Evolutionary conservation across 2,329 filamentous ascomycete species (phyloP).

Genomic region (Rhexocercosporidium sp.): DNA sequence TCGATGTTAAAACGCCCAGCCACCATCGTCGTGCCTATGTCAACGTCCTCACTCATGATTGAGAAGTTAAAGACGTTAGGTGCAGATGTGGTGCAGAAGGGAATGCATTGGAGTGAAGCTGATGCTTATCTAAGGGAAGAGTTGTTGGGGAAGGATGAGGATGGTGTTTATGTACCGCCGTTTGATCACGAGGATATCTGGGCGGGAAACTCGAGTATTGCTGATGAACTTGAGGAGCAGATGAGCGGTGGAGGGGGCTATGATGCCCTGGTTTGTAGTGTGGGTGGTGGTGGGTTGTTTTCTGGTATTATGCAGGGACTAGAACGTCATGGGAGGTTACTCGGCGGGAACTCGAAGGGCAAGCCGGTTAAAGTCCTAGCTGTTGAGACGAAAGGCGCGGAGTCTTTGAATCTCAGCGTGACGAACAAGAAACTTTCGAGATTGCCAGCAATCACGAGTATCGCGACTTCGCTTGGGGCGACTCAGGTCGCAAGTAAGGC

Average conservation of each 20-base stretch:
- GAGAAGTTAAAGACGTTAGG: slow-evolving; percentile 72
- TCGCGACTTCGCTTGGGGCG: slow-evolving; percentile 76
- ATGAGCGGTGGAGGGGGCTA: slow-evolving; percentile 47
- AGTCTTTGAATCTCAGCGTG: slow-evolving; percentile 70
- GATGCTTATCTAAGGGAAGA: slow-evolving; percentile 68
- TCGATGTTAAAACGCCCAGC: slow-evolving; percentile 65
- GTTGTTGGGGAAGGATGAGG: slow-evolving; percentile 52
- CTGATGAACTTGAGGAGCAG: slow-evolving; percentile 48
- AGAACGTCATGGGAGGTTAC: slow-evolving; percentile 22
- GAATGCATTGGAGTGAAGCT: slow-evolving; percentile 71
- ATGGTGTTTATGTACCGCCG: slow-evolving; percentile 69
- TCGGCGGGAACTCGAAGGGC: not conserved
- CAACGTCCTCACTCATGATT: slow-evolving; percentile 72
- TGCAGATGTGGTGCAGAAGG: slow-evolving; percentile 70
- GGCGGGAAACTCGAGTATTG: slow-evolving; percentile 65
- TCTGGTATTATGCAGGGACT: slow-evolving; percentile 74
- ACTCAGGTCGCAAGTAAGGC: slow-evolving; percentile 69
- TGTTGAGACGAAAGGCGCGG: slow-evolving; percentile 77
- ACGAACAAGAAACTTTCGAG: slow-evolving; percentile 62
- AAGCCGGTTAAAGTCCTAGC: slow-evolving; percentile 61
- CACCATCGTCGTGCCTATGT: slow-evolving; percentile 76
- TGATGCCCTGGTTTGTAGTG: slow-evolving; percentile 75
- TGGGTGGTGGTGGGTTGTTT: slow-evolving; percentile 81
- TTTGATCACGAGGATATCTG: slow-evolving; percentile 73
- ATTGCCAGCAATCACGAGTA: slow-evolving; percentile 73